Evolutionary conservation across 2,329 filamentous ascomycete genomes (phyloP).

Genomic region (Teratosphaeria destructans): DNA sequence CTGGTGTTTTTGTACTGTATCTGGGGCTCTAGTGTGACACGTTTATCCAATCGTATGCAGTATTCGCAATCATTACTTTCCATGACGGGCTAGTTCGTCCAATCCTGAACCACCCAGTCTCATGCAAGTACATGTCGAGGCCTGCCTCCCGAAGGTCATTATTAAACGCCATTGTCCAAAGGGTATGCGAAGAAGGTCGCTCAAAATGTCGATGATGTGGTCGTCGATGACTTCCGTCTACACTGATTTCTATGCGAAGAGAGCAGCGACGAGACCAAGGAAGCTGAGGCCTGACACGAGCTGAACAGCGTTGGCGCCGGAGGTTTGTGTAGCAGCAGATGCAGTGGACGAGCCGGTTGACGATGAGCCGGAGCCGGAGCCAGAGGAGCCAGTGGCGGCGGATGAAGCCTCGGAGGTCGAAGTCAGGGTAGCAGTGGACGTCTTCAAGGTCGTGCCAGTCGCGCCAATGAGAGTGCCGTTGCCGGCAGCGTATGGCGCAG

Average conservation of each 20-base stretch:
- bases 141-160: not conserved
- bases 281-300: not conserved
- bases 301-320: not conserved
- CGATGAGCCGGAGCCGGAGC: not conserved
- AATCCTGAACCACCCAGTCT: not conserved
- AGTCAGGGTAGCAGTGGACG: not conserved
- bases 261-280: not conserved
- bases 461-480: not conserved
- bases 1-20: not conserved
- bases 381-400: not conserved
- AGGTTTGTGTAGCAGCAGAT: not conserved
- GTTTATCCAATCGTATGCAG: not conserved
- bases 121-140: not conserved
- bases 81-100: not conserved
- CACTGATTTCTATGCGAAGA: not conserved
- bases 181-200: not conserved
- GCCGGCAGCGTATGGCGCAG: not conserved
- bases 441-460: not conserved
- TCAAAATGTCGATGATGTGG: not conserved
- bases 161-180: not conserved
- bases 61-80: not conserved
- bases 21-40: not conserved
- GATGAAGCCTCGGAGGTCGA: not conserved
- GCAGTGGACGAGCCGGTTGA: not conserved
- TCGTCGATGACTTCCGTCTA: not conserved